Evolutionary conservation across 495 filamentous ascomycete genomes (phyloP).

Genomic region (Tricharina praecox): DNA sequence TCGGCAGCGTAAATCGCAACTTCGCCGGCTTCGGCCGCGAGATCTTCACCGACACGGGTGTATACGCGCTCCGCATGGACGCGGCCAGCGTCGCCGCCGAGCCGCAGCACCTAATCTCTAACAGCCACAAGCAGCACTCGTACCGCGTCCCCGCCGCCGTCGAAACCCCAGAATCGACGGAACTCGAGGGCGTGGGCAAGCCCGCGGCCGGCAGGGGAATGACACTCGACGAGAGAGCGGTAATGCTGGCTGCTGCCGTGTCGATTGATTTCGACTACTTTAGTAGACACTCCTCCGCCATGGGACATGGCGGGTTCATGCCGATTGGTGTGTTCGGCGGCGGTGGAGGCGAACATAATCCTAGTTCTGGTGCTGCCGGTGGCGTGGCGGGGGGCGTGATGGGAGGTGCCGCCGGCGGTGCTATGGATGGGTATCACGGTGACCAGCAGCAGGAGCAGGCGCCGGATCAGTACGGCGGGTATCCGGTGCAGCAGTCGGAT

Average conservation of each 20-base stretch:
- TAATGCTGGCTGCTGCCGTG: conserved; percentile 56
- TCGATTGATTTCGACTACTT: conserved; percentile 62
- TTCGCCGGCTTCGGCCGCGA: conserved; percentile 54
- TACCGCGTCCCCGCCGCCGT: neutral
- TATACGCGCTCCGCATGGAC: conserved; percentile 55
- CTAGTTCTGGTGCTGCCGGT: conserved; percentile 27
- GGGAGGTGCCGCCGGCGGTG: neutral
- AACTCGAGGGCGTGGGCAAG: conserved; percentile 8
- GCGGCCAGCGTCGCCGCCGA: conserved; percentile 35
- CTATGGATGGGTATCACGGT: too few species aligned
- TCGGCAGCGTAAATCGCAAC: conserved; percentile 51
- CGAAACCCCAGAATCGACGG: conserved; percentile 4
- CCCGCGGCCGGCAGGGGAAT: conserved; percentile 32
- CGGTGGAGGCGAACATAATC: conserved; percentile 28
- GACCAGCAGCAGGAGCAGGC: neutral
- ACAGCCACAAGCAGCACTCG: conserved; percentile 13
- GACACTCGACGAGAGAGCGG: conserved; percentile 53
- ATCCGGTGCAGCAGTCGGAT: neutral
- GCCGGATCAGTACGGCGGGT: neutral
- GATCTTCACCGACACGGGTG: conserved; percentile 54
- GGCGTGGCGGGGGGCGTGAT: conserved; percentile 24
- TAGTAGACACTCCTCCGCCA: conserved; percentile 38
- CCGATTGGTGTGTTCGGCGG: conserved; percentile 43
- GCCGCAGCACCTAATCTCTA: conserved; percentile 30
- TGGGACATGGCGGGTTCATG: conserved; percentile 36